Conservation (phyloP, 345 rosid species). For the Punica granatum region DNA sequence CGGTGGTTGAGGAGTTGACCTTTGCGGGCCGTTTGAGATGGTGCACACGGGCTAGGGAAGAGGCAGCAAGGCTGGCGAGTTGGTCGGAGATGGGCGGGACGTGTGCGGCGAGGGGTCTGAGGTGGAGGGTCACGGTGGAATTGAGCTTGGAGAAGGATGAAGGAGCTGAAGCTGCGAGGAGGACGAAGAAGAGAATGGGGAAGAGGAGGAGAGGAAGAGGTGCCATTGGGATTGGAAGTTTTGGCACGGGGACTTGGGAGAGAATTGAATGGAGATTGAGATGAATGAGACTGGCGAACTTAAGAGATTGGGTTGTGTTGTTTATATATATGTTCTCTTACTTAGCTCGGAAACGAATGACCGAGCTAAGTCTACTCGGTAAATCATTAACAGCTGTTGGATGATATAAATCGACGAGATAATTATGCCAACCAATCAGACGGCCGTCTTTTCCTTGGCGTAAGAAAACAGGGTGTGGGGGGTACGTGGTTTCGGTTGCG, state of each 20-base stretch:
- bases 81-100: slow-evolving; percentile 24
- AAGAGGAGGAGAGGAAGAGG: slow-evolving; percentile 38
- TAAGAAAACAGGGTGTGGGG: background rate
- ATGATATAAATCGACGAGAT: too few species aligned
- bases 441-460: background rate
- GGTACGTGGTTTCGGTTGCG: background rate
- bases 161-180: slow-evolving; percentile 13
- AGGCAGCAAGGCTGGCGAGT: slow-evolving; percentile 39
- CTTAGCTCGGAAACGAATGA: background rate
- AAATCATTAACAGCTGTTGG: too few species aligned
- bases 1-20: slow-evolving; percentile 12
- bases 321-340: background rate
- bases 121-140: slow-evolving; percentile 20
- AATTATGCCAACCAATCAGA: too few species aligned
- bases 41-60: slow-evolving; percentile 58
- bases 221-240: slow-evolving; percentile 8
- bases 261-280: background rate
- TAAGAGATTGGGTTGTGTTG: background rate
- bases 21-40: slow-evolving; percentile 33
- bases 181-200: slow-evolving; percentile 6
- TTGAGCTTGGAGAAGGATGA: slow-evolving; percentile 3
- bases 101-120: slow-evolving; percentile 23
- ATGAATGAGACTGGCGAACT: background rate
- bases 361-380: background rate
- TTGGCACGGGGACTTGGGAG: background rate